A percentile compares a stretch with the other conserved stretches of the same genome.
Conservation (phyloP, 768 basidiomycete species). For the Termitomyces sp. region DNA sequence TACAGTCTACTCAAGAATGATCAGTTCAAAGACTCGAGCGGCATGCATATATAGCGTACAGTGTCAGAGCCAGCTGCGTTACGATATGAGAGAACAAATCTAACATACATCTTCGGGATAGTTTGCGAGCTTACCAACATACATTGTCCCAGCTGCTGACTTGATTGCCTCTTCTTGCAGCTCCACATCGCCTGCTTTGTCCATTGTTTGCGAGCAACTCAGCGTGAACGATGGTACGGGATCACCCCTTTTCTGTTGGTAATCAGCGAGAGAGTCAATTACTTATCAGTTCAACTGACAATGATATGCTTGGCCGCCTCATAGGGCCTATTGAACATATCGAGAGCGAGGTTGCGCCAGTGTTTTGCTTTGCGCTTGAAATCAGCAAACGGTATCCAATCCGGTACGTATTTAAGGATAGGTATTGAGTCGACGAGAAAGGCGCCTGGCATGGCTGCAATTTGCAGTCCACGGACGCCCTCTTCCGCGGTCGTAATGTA, state of each 20-base stretch:
- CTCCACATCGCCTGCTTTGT: constrained; percentile 7
- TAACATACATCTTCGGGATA: no score
- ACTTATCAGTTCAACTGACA: constrained; percentile 2
- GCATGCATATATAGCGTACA: no score
- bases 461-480: constrained; percentile 24
- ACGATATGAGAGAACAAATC: no score
- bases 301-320: constrained; percentile 13
- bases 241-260: constrained; percentile 13
- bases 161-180: constrained; percentile 18
- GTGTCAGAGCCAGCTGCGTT: no score
- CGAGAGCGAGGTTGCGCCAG: constrained; percentile 15
- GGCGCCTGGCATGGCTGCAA: constrained; percentile 22
- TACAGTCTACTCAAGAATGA: constrained; percentile 19
- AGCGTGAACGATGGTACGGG: constrained; percentile 18
- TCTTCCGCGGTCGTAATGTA: constrained; percentile 29
- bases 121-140: constrained; percentile 15
- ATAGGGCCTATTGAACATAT: constrained; percentile 23
- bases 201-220: constrained; percentile 14
- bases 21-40: neutral
- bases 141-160: constrained; percentile 21
- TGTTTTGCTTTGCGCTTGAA: constrained; percentile 31
- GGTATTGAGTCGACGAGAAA: constrained; percentile 31
- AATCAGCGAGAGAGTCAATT: no score
- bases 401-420: constrained; percentile 29
- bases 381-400: constrained; percentile 31